phyloP scores from a whole-genome alignment of 805 yeast species.

The Candida khao-thaluensis region DNA sequence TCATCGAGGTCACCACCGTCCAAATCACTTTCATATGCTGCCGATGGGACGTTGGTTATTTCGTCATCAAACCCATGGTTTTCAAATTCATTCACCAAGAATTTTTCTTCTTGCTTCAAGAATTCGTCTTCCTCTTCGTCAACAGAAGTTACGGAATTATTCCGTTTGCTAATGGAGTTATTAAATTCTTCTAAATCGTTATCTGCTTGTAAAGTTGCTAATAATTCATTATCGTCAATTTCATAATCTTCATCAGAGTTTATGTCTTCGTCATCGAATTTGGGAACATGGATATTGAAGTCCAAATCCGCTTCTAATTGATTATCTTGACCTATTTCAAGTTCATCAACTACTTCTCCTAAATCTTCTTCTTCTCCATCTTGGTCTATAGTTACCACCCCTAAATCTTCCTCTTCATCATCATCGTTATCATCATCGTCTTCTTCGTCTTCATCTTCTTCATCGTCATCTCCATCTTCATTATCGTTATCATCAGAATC shows the following conservation, averaged over 20 bases:
- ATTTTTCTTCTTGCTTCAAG: slow-evolving; percentile 44
- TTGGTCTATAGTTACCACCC: not conserved
- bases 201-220: slow-evolving; percentile 48
- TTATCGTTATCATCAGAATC: slow-evolving; percentile 13
- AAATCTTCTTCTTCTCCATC: slow-evolving; percentile 10
- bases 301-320: slow-evolving; percentile 25
- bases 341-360: slow-evolving; percentile 12
- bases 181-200: slow-evolving; percentile 42
- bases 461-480: slow-evolving; percentile 15
- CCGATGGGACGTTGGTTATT: slow-evolving; percentile 19
- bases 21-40: slow-evolving; percentile 9
- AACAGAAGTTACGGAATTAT: slow-evolving; percentile 30
- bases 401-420: slow-evolving; percentile 48
- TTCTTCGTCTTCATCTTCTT: slow-evolving; percentile 7
- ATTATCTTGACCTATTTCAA: slow-evolving; percentile 4
- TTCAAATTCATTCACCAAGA: slow-evolving; percentile 46
- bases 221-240: slow-evolving; percentile 48
- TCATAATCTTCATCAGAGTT: slow-evolving; percentile 67
- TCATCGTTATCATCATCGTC: slow-evolving; percentile 60
- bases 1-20: slow-evolving; percentile 10
- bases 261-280: slow-evolving; percentile 46
- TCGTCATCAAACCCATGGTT: slow-evolving; percentile 44
- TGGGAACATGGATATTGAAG: slow-evolving; percentile 46
- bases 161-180: slow-evolving; percentile 14
- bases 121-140: slow-evolving; percentile 38